Conservation (phyloP, 2,329 filamentous ascomycete genomes). For the Epichloe uncinata region DNA sequence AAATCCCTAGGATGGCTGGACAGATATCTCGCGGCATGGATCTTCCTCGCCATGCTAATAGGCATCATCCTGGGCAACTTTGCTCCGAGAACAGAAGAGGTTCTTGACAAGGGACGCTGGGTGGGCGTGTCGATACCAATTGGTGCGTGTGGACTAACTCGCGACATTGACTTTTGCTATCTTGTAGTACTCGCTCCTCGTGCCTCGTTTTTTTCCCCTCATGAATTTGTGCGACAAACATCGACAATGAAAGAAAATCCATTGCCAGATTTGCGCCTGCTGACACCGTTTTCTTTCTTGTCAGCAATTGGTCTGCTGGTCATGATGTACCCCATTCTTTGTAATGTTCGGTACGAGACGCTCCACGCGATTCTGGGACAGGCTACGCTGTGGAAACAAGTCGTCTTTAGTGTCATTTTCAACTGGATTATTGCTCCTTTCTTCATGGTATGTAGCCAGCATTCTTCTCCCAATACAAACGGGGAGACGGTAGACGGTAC, state of each 20-base stretch:
- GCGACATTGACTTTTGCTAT: too few relatives aligned
- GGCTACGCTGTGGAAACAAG: slow-evolving; percentile 59
- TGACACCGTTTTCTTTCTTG: too few relatives aligned
- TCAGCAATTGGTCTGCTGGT: slow-evolving; percentile 68
- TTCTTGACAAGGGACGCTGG: slow-evolving; percentile 58
- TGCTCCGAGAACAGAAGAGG: slow-evolving; percentile 44
- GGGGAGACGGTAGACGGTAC: neutral
- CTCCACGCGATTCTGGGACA: slow-evolving; percentile 53
- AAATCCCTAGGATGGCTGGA: slow-evolving; percentile 46
- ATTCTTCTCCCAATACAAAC: neutral
- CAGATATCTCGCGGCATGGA: slow-evolving; percentile 56
- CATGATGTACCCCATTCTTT: slow-evolving; percentile 92
- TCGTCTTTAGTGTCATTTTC: slow-evolving; percentile 60
- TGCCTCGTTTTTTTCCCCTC: too few relatives aligned
- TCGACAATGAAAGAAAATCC: too few relatives aligned
- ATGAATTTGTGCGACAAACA: too few relatives aligned
- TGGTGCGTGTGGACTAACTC: slow-evolving; percentile 23
- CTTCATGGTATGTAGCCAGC: slow-evolving; percentile 49
- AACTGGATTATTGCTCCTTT: slow-evolving; percentile 80
- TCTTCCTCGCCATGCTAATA: slow-evolving; percentile 63
- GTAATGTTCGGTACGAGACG: slow-evolving; percentile 69
- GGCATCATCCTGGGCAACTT: slow-evolving; percentile 70
- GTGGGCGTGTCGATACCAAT: slow-evolving; percentile 56
- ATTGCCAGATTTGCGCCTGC: too few relatives aligned
- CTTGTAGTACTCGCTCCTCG: too few relatives aligned